Percentiles rank a stretch among this genome's conserved stretches.
Conservation (phyloP, 495 filamentous ascomycete genomes). For the Astrothelium macrocarpum region DNA sequence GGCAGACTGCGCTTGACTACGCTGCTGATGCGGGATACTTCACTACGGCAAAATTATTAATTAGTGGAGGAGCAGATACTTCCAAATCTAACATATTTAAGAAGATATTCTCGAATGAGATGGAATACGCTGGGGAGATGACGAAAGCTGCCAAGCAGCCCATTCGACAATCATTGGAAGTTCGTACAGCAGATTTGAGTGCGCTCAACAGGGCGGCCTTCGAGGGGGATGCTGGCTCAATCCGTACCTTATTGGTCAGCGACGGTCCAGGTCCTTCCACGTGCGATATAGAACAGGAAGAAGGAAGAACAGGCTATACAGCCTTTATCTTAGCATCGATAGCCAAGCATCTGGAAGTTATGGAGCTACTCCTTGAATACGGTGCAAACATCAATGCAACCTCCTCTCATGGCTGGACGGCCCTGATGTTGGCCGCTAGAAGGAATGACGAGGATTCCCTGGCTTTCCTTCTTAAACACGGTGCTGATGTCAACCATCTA, state of each 20-base stretch:
- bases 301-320: slow-evolving; percentile 1
- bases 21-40: not conserved
- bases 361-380: slow-evolving; percentile 1
- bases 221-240: not conserved
- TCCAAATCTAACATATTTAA: not conserved
- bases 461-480: slow-evolving; percentile 8
- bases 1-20: not conserved
- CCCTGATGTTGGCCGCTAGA: slow-evolving; percentile 7
- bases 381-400: slow-evolving; percentile 10
- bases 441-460: not conserved
- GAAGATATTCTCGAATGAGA: not conserved
- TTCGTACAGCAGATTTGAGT: not conserved
- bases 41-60: not conserved
- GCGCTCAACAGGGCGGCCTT: not conserved
- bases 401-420: not conserved
- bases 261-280: not conserved
- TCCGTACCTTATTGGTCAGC: not conserved
- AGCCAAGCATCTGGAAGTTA: not conserved
- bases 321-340: slow-evolving; percentile 2
- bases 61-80: not conserved
- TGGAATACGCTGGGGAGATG: not conserved
- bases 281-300: slow-evolving; percentile 5
- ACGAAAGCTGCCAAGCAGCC: not conserved
- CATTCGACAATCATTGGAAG: not conserved
- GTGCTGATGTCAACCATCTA: slow-evolving; percentile 13